Evolutionary conservation across 192 early-diverging fungal species (phyloP).

Genomic region (Rhizophagus prolifer): DNA sequence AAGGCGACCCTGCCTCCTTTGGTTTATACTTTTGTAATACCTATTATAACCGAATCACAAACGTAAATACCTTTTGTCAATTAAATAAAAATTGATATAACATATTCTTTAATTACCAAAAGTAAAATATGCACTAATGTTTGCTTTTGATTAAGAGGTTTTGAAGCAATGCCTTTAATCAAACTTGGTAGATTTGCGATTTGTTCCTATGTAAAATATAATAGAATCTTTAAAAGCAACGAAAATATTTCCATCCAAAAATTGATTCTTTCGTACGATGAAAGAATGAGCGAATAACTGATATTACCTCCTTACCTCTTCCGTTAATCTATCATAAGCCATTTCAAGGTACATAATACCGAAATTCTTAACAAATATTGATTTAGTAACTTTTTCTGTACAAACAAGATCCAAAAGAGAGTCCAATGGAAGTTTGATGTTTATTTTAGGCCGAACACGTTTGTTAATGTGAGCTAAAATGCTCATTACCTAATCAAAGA

Average conservation of each 20-base stretch:
- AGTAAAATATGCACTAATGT: constrained; percentile 65
- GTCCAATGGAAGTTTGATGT: constrained; percentile 61
- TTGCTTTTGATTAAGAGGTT: constrained; percentile 59
- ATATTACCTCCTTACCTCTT: constrained; percentile 41
- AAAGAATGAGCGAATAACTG: background rate
- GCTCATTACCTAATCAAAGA: constrained; percentile 58
- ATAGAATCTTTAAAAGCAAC: background rate
- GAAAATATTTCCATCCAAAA: too few relatives aligned
- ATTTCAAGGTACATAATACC: constrained; percentile 85
- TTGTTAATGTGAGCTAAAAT: constrained; percentile 85
- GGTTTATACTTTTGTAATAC: constrained; percentile 44
- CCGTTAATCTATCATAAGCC: constrained; percentile 55
- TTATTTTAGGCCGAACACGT: constrained; percentile 64
- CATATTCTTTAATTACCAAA: constrained; percentile 49
- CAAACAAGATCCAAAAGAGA: constrained; percentile 65
- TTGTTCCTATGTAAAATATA: constrained; percentile 35
- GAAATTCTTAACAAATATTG: constrained; percentile 70
- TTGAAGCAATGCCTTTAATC: constrained; percentile 55
- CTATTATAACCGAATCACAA: constrained; percentile 31
- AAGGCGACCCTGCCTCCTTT: constrained; percentile 36
- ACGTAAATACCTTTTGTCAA: constrained; percentile 31
- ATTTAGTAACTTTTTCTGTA: constrained; percentile 33
- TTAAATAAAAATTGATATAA: constrained; percentile 2
- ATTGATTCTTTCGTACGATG: background rate
- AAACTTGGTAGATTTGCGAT: constrained; percentile 55